Evolutionary conservation across 2,329 filamentous ascomycete genomes (phyloP).

Genomic region (Bipolaris cookei): DNA sequence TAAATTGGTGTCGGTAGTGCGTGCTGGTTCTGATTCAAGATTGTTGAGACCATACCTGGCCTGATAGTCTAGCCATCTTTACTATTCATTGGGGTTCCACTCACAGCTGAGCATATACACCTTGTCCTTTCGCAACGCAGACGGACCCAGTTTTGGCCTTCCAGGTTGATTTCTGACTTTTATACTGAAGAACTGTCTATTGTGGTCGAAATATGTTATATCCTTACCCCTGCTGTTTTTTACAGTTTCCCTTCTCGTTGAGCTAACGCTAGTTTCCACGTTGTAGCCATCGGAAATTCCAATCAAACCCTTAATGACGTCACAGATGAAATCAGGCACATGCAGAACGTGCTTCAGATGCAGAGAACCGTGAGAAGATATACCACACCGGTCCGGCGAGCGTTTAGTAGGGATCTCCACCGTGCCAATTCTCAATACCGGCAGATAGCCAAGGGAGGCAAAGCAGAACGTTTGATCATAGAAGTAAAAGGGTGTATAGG

Average conservation of each 20-base stretch:
- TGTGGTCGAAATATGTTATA: slow-evolving; percentile 22
- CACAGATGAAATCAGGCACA: slow-evolving; percentile 19
- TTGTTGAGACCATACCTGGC: not conserved
- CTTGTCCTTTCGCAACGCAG: not conserved
- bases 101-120: not conserved
- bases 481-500: slow-evolving; percentile 27
- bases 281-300: slow-evolving; percentile 6
- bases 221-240: slow-evolving; percentile 7
- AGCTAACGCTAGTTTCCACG: not conserved
- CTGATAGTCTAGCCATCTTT: not conserved
- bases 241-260: not conserved
- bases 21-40: slow-evolving; percentile 46
- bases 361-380: slow-evolving; percentile 9
- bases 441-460: not conserved
- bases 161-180: slow-evolving; percentile 15
- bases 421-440: slow-evolving; percentile 21
- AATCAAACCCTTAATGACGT: slow-evolving; percentile 17
- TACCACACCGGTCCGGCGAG: not conserved
- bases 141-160: not conserved
- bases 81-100: not conserved
- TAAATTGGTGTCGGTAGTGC: not conserved
- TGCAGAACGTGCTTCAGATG: slow-evolving; percentile 26
- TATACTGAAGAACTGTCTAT: slow-evolving; percentile 1
- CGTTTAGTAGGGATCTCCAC: slow-evolving; percentile 20
- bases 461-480: not conserved